These are phyloP conservation scores for Penicillium arizonense DNA, from an alignment of 495 filamentous ascomycete genomes.

Conservation along the genomic window DNA sequence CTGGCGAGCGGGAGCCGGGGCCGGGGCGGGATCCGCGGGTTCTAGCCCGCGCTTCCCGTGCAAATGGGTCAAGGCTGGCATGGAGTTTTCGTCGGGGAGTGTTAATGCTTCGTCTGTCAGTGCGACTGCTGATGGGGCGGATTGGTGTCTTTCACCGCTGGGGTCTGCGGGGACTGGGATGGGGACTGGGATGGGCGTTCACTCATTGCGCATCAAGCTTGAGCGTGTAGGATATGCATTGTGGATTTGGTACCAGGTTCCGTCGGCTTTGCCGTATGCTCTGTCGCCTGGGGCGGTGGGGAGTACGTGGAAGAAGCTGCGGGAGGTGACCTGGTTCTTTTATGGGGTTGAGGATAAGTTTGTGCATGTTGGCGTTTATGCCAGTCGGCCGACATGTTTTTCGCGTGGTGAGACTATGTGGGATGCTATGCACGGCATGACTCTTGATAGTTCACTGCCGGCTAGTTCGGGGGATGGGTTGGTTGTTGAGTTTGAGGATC, in stretches of 20 bases:
- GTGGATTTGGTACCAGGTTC: constrained; percentile 58
- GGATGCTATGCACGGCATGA: constrained; percentile 44
- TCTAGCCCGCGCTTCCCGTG: constrained; percentile 25
- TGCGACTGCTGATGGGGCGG: constrained; percentile 55
- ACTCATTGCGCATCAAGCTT: constrained; percentile 56
- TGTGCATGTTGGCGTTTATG: constrained; percentile 56
- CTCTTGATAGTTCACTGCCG: constrained; percentile 19
- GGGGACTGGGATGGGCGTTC: constrained; percentile 12
- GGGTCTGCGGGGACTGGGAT: constrained; percentile 6
- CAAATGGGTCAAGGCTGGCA: constrained; percentile 61
- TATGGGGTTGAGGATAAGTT: constrained; percentile 60
- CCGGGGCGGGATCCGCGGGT: too few species aligned
- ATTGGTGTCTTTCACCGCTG: constrained; percentile 55
- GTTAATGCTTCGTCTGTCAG: constrained; percentile 55
- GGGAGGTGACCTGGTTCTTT: constrained; percentile 61
- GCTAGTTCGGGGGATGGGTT: constrained; percentile 38
- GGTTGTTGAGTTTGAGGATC: constrained; percentile 56
- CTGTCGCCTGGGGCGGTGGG: constrained; percentile 39
- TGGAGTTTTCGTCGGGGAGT: constrained; percentile 53
- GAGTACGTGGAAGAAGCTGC: constrained; percentile 54
- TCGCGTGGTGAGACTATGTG: constrained; percentile 37
- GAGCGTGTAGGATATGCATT: constrained; percentile 55
- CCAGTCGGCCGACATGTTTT: constrained; percentile 48
- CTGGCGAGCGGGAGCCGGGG: constrained; percentile 3
- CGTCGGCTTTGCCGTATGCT: constrained; percentile 34